Evolutionary conservation across 495 filamentous ascomycete genomes (phyloP), one percentile per base, ranked within the genome.

Genomic region (Aspergillus coremiiformis): DNA sequence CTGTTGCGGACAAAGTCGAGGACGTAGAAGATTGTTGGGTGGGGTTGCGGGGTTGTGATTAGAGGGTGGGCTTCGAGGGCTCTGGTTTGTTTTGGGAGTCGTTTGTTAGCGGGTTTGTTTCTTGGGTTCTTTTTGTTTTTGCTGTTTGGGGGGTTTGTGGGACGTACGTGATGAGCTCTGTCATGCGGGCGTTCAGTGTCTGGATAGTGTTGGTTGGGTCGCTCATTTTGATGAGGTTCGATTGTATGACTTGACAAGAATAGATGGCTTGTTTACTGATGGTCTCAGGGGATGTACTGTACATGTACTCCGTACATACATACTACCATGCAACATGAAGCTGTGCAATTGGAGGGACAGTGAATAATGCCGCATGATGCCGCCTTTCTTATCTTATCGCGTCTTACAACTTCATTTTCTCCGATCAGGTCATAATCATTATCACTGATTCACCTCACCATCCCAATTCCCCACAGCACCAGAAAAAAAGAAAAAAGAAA

Each of bases 1-100:
- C 59, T 58, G 51, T 64, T 69, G 42, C 56, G 58, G 57, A 67
- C 46, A 51, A 69, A 70, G 55, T 67, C 63, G 43, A 53, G 54
- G 19, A 66, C 30, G 60, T 67, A 70, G 61, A 64, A 70, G 39
- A 62, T 33, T 5, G 66, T 70, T 15, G 67, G 63, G 52, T 72
- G 58, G 2, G 58, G 53, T 29, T 44, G 55, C 3, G 65, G 65
- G 4, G 63, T 59, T 33, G 63, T 55, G 39, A 63, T 58, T n/a
- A 59, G 44, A 10, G 68, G 68, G 58, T 67, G 65, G 39, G 59
- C 17, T 59, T 49, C 15, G 11, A 35, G 0, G 19, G 51, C 20
- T 48, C 39, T 50, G n/a, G 35, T 39, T 44, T 21, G 51, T 47
- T 47, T 24, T 45, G 24, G 8, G 24, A 10, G 32, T 10, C 10